Evolutionary conservation across 1,139 yeast species (phyloP).

Genomic region (Chernovozyma sophiae-reginae): DNA sequence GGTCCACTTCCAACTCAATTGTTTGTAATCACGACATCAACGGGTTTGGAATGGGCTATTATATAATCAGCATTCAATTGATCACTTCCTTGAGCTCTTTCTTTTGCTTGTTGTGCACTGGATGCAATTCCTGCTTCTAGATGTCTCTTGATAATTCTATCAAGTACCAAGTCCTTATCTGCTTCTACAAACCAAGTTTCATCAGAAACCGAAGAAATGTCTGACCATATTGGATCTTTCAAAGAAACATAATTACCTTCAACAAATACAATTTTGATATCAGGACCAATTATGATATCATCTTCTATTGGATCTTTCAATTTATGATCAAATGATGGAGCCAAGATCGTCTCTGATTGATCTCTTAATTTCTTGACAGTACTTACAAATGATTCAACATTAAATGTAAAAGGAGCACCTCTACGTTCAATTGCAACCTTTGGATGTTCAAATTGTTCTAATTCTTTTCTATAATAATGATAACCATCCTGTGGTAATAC

Average conservation of each 20-base stretch:
- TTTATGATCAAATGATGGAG: conserved; percentile 78
- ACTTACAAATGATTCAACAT: conserved; percentile 40
- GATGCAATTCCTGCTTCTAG: conserved; percentile 61
- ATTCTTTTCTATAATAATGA: conserved; percentile 59
- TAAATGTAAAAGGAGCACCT: conserved; percentile 86
- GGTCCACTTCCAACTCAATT: background rate
- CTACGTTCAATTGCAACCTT: conserved; percentile 57
- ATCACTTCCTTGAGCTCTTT: conserved; percentile 67
- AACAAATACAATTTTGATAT: conserved; percentile 49
- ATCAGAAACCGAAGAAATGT: conserved; percentile 32
- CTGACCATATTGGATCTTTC: conserved; percentile 47
- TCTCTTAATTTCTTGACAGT: conserved; percentile 20
- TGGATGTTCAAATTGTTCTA: conserved; percentile 51
- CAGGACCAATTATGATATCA: conserved; percentile 41
- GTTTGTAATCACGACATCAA: conserved; percentile 17
- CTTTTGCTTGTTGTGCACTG: conserved; percentile 54
- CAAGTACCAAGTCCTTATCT: conserved; percentile 41
- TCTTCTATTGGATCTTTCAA: conserved; percentile 61
- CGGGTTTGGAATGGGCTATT: conserved; percentile 30
- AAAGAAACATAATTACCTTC: conserved; percentile 65
- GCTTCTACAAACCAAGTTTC: conserved; percentile 47
- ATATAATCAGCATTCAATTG: conserved; percentile 61
- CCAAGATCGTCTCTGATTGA: conserved; percentile 24
- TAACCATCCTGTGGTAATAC: conserved; percentile 71
- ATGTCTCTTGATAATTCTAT: conserved; percentile 69